These are phyloP conservation scores for Phytophthora multivora DNA, from an alignment of 352 stramenopile genomes.

Conservation along the genomic window DNA sequence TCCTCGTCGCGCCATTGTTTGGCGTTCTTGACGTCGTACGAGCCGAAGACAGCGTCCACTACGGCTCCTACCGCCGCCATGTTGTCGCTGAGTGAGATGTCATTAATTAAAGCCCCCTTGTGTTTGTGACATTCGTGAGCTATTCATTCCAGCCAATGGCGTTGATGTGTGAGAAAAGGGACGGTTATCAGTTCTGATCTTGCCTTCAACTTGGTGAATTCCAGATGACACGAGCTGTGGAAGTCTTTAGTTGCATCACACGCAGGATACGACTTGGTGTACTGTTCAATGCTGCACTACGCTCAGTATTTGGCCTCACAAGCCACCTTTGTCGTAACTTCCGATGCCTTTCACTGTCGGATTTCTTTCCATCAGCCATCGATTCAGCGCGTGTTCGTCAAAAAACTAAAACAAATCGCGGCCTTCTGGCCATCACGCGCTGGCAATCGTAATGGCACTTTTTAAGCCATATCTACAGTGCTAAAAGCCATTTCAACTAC, in stretches of 20 bases:
- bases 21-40: conserved; percentile 84
- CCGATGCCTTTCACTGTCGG: no score
- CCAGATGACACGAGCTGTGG: neutral
- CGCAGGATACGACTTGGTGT: neutral
- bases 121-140: conserved; percentile 3
- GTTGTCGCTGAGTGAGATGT: neutral
- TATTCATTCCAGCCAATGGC: conserved; percentile 13
- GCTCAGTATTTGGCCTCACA: no score
- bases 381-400: no score
- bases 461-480: no score
- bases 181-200: conserved; percentile 34
- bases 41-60: conserved; percentile 79
- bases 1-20: conserved; percentile 86
- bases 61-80: conserved; percentile 71
- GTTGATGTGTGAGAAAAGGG: conserved; percentile 8
- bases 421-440: no score
- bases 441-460: neutral
- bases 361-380: no score
- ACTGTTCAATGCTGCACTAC: neutral
- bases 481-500: no score
- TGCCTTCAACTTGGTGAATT: conserved; percentile 38
- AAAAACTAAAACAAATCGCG: no score
- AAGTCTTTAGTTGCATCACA: neutral
- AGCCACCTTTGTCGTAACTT: no score
- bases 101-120: conserved; percentile 15